phyloP scores from a whole-genome alignment of 129 eudicot genomes.

The Centella asiatica region DNA sequence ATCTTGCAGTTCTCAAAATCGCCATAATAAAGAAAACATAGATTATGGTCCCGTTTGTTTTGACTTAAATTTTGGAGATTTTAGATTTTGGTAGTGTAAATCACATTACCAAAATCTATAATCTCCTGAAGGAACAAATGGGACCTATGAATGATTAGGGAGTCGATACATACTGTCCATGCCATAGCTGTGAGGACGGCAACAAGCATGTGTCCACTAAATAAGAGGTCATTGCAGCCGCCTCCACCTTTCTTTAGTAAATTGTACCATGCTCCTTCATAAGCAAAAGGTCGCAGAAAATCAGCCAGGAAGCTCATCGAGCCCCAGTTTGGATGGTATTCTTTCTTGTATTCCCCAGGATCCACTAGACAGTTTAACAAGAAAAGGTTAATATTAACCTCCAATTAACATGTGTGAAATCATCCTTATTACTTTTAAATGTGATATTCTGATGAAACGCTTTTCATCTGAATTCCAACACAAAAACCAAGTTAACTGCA shows the following conservation, averaged over 20 bases:
- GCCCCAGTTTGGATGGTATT: slow-evolving; percentile 81
- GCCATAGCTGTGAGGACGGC: slow-evolving; percentile 99
- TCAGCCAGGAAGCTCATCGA: slow-evolving; percentile 82
- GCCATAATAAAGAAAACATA: not conserved
- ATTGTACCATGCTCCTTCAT: slow-evolving; percentile 74
- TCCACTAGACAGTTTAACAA: slow-evolving; percentile 34
- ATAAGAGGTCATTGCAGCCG: slow-evolving; percentile 94
- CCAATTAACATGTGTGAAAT: not conserved
- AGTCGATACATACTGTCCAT: slow-evolving; percentile 63
- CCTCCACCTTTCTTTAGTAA: slow-evolving; percentile 90
- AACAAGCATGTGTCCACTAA: slow-evolving; percentile 98
- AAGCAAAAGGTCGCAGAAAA: slow-evolving; percentile 66
- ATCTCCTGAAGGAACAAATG: too few species aligned
- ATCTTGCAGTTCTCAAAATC: not conserved
- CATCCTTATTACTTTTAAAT: too few species aligned
- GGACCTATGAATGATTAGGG: not conserved
- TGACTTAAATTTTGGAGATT: too few species aligned
- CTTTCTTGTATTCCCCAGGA: slow-evolving; percentile 30
- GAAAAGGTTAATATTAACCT: not conserved
- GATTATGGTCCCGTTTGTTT: too few species aligned
- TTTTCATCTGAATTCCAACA: not conserved
- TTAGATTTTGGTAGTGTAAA: not conserved
- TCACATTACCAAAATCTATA: too few species aligned
- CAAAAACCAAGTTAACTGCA: not conserved
- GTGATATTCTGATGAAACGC: not conserved